Evolutionary conservation across 805 yeast genomes (phyloP).

Genomic region (Candida anglica): DNA sequence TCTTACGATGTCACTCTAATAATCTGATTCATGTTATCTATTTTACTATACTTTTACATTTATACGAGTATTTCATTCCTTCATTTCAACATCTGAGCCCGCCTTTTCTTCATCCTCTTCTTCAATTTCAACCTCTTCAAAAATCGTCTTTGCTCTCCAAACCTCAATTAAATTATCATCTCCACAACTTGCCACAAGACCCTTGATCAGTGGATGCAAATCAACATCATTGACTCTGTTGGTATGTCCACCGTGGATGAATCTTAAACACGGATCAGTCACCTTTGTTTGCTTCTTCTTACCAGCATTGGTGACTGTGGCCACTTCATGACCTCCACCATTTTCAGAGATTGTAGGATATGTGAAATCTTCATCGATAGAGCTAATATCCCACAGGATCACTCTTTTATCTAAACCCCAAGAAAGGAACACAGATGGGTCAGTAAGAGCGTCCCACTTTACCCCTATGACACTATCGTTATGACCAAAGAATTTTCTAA

Average conservation of each 20-base stretch:
- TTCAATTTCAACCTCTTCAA: constrained; percentile 32
- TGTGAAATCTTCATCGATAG: constrained; percentile 50
- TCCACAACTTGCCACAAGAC: constrained; percentile 63
- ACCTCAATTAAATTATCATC: constrained; percentile 75
- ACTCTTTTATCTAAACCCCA: constrained; percentile 65
- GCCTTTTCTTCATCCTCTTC: constrained; percentile 18
- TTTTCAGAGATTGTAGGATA: constrained; percentile 18
- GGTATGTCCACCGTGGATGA: constrained; percentile 87
- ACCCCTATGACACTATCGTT: constrained; percentile 40
- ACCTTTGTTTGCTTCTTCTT: constrained; percentile 48
- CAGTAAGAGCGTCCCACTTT: constrained; percentile 46
- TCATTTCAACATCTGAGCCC: not conserved
- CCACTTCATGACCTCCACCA: not conserved
- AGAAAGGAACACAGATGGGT: constrained; percentile 52
- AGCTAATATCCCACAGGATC: constrained; percentile 68
- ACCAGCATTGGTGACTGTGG: constrained; percentile 28
- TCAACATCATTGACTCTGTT: constrained; percentile 61
- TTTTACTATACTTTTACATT: no score
- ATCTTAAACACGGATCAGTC: constrained; percentile 71
- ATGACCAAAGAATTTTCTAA: constrained; percentile 70
- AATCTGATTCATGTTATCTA: no score
- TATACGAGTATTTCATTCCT: no score
- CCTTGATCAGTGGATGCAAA: constrained; percentile 59
- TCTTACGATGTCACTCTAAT: no score
- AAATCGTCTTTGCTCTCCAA: constrained; percentile 63